Percentiles rank a stretch among this genome's conserved stretches.
Evolutionary conservation across 2,329 filamentous ascomycete species (phyloP).

Genomic region (Neopestalotiopsis sp.): DNA sequence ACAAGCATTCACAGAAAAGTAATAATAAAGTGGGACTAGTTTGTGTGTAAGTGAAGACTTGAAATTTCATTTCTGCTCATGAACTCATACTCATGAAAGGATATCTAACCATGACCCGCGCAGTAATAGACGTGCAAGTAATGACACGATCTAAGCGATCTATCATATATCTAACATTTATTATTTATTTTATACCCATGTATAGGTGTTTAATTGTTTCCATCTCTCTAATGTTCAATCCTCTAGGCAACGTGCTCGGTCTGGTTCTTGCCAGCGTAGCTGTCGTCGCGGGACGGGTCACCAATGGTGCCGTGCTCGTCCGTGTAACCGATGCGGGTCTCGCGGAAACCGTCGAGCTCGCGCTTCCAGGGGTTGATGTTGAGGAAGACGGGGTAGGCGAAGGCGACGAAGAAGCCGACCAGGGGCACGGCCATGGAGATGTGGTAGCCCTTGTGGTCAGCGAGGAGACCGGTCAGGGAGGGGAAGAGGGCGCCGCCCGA

Average conservation of each 20-base stretch:
- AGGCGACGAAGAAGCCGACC: conserved; percentile 11
- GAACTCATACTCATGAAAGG: conserved; percentile 11
- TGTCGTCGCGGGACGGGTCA: conserved; percentile 7
- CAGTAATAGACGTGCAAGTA: not conserved
- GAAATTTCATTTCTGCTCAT: not conserved
- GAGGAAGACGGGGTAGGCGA: conserved; percentile 16
- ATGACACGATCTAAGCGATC: not conserved
- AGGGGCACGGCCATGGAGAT: conserved; percentile 15
- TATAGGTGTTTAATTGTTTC: not conserved
- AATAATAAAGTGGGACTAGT: no score
- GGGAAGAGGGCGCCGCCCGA: conserved; percentile 16
- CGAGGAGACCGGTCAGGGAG: conserved; percentile 13
- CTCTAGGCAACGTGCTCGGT: conserved; percentile 6
- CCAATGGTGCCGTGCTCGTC: conserved; percentile 14
- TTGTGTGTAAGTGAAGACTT: no score
- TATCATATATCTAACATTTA: not conserved
- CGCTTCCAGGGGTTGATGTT: conserved; percentile 17
- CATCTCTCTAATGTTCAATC: not conserved
- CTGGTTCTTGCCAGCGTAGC: conserved; percentile 7
- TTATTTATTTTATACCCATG: not conserved
- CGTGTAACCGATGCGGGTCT: conserved; percentile 16
- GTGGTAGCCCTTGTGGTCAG: conserved; percentile 15
- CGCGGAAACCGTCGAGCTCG: conserved; percentile 17
- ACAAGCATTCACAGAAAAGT: no score
- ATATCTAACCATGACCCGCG: conserved; percentile 8